phyloP scores from a whole-genome alignment of 352 stramenopile species.

The Globisporangium carolinianum region DNA sequence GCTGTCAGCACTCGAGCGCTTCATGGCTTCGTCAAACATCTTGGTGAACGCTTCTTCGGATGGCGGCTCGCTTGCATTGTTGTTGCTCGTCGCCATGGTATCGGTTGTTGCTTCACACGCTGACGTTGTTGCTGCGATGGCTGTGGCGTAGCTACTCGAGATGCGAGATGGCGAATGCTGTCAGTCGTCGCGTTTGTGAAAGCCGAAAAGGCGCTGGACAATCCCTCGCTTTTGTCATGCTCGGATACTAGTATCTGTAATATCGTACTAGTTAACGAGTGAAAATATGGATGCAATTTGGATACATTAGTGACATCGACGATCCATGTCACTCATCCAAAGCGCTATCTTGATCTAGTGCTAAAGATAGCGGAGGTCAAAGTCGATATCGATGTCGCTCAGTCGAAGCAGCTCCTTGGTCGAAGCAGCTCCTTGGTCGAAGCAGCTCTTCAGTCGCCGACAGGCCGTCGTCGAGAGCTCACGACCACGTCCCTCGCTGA shows the following conservation, averaged over 20 bases:
- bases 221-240: not conserved
- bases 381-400: no score
- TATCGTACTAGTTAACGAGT: no score
- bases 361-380: no score
- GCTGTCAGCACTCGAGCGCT: constrained; percentile 1
- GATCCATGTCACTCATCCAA: no score
- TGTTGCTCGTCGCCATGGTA: not conserved
- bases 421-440: not conserved
- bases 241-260: not conserved
- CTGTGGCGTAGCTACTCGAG: not conserved
- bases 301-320: no score
- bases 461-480: no score
- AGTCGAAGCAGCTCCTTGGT: not conserved
- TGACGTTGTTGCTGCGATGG: not conserved
- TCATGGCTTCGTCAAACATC: not conserved
- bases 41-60: not conserved
- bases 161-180: not conserved
- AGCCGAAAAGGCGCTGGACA: not conserved
- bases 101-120: not conserved
- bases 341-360: no score
- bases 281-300: no score
- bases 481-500: not conserved
- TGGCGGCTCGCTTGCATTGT: not conserved
- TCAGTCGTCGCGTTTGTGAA: not conserved
- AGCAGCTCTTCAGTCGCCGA: not conserved